Evolutionary conservation across 176 grass and related monocot genomes (phyloP).

Genomic region (Phoenix roebelenii): DNA sequence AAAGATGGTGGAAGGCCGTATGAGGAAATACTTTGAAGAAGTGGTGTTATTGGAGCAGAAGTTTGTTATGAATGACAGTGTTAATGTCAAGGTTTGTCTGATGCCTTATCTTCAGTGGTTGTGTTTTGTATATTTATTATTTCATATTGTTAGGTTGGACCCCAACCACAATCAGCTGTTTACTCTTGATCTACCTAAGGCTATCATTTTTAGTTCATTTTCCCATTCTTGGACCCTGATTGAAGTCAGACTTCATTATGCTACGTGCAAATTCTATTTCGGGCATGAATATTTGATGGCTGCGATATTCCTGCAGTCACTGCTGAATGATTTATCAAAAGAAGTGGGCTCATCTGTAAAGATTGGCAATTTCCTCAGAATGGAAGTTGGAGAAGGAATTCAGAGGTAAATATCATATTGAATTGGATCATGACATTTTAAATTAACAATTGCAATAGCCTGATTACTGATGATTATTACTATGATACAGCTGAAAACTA

Average conservation of each 20-base stretch:
- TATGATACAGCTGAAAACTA: too few species aligned
- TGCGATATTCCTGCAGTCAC: slow-evolving; percentile 30
- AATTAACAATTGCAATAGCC: too few species aligned
- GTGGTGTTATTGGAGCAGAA: slow-evolving; percentile 93
- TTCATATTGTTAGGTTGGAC: too few species aligned
- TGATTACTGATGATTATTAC: too few species aligned
- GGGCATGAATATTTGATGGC: slow-evolving; percentile 1
- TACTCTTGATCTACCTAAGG: background rate
- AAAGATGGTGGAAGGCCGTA: slow-evolving; percentile 93
- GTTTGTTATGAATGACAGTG: slow-evolving; percentile 59
- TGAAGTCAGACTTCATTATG: too few species aligned
- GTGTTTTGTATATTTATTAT: too few species aligned
- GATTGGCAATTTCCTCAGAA: slow-evolving; percentile 67
- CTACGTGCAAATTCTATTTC: slow-evolving; percentile 8
- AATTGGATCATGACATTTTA: too few species aligned
- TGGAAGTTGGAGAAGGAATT: slow-evolving; percentile 92
- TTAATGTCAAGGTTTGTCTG: slow-evolving; percentile 54
- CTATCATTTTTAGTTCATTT: background rate
- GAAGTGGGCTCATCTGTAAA: slow-evolving; percentile 72
- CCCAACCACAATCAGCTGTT: too few species aligned
- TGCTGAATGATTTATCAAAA: slow-evolving; percentile 85
- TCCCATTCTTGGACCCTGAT: background rate
- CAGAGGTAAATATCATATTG: slow-evolving; percentile 33
- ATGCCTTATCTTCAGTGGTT: background rate
- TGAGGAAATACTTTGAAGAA: slow-evolving; percentile 90